Evolutionary conservation across 2,329 filamentous ascomycete genomes (phyloP), one percentile per base, ranked within the genome.

Genomic region (Trichocomaceae sp.): DNA sequence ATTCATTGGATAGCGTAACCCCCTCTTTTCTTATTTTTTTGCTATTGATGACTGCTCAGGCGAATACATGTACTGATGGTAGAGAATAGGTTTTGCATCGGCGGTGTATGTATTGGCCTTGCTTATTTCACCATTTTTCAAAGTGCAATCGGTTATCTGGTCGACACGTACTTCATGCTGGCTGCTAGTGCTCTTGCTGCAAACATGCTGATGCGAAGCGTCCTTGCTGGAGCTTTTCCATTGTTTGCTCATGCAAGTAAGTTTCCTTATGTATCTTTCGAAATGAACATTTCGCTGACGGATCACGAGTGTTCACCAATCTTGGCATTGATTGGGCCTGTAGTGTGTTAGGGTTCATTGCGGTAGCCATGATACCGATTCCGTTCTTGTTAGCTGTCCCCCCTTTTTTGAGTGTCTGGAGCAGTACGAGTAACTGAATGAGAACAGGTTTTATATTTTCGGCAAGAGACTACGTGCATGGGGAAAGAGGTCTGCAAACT

Each of bases 91-190:
- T 50, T 50, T 22, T 50, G 48, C 17, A 50, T 50, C 3, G 48
- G 48, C 10, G 37, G n/a, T 3, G 48, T 22, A 33, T 50, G 48
- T n/a, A 50, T 50, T 15, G 48, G 48, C n/a, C 10, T 50, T 42
- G 48, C 22, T n/a, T 50, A 31, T 19, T 50, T 50, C 48, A 50
- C 48, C 10, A 50, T 50, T 19, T 50, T 50, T n/a, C 48, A 50
- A 10, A 50, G 48, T 22, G 23, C 48, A 6, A 29, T 50, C 23
- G 44, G 37, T 17, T 50, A 50, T 33, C 48, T 50, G 0, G 48
- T 50, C 3, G 48, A 50, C n/a, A 44, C 37, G 2, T 50, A 50
- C 17, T 22, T 50, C 12, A 50, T 50, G 48, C 23, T 42, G 2
- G 48, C 48, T 2, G 48, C 48, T 13, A 50, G 48, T 50, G 48